These are phyloP conservation scores for Veloboletus limbatus DNA, from an alignment of 1,284 basidiomycete genomes.

Conservation along the genomic window DNA sequence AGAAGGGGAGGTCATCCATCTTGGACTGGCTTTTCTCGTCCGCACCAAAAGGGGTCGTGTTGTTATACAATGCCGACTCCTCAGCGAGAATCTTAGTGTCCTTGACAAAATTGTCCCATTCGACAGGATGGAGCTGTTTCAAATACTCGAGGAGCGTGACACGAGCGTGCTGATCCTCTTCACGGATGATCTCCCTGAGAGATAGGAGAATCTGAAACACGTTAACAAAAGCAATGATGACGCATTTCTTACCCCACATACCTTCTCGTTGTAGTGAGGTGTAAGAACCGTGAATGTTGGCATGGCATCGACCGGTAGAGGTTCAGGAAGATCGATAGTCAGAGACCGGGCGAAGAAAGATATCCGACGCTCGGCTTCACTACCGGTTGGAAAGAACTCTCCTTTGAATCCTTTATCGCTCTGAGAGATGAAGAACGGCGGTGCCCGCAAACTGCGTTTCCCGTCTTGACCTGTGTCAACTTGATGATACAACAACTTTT, in stretches of 20 bases:
- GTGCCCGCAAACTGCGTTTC: conserved; percentile 84
- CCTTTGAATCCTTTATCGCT: conserved; percentile 80
- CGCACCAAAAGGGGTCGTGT: conserved; percentile 72
- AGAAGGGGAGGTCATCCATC: conserved; percentile 95
- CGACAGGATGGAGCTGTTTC: conserved; percentile 96
- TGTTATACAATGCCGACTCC: conserved; percentile 87
- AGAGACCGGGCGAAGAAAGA: conserved; percentile 96
- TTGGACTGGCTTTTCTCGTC: conserved; percentile 89
- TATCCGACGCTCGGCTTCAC: conserved; percentile 91
- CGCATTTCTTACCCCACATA: conserved; percentile 23
- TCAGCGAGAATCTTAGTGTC: conserved; percentile 99
- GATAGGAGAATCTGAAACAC: conserved; percentile 75
- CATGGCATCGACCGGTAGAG: conserved; percentile 93
- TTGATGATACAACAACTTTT: conserved; percentile 93
- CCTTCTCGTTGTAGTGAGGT: conserved; percentile 96
- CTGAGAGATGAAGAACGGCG: conserved; percentile 94
- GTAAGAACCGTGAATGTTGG: conserved; percentile 95
- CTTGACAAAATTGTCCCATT: conserved; percentile 99
- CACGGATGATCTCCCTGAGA: conserved; percentile 92
- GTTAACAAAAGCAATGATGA: conserved; percentile 11
- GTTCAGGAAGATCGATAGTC: conserved; percentile 85
- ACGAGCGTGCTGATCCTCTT: conserved; percentile 93
- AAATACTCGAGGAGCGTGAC: conserved; percentile 95
- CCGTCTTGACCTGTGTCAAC: conserved; percentile 82
- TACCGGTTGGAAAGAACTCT: conserved; percentile 91